Percentiles rank a stretch among this genome's conserved stretches.
Conservation (phyloP, 805 yeast species). For the Ogataea trehaloabstinens region DNA sequence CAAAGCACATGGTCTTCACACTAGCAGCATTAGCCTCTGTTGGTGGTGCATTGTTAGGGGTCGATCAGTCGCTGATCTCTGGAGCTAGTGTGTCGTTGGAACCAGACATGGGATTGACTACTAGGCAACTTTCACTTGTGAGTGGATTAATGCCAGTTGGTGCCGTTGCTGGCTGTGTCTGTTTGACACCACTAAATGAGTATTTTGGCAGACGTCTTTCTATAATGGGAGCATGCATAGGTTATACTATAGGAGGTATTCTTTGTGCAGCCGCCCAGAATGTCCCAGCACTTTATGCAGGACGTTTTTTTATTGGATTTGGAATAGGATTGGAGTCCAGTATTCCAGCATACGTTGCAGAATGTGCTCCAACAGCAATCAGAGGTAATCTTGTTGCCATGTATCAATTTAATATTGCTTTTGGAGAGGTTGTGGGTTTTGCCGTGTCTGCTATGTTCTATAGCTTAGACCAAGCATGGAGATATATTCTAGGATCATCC, state of each 20-base stretch:
- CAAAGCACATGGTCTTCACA: slow-evolving; percentile 43
- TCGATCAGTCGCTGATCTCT: slow-evolving; percentile 65
- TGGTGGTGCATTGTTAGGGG: slow-evolving; percentile 64
- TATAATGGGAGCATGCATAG: slow-evolving; percentile 53
- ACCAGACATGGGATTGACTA: slow-evolving; percentile 37
- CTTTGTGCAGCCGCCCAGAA: slow-evolving; percentile 51
- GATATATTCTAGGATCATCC: slow-evolving; percentile 64
- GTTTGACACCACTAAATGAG: slow-evolving; percentile 58
- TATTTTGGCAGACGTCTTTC: slow-evolving; percentile 54
- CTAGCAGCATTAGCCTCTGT: slow-evolving; percentile 58
- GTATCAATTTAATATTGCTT: slow-evolving; percentile 63
- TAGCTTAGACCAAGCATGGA: slow-evolving; percentile 57
- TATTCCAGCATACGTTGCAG: slow-evolving; percentile 61
- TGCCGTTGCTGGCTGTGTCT: slow-evolving; percentile 60
- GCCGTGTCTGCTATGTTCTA: slow-evolving; percentile 63
- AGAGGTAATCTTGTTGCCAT: slow-evolving; percentile 62
- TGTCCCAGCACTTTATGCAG: slow-evolving; percentile 52
- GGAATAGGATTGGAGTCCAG: slow-evolving; percentile 71
- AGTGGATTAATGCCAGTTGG: slow-evolving; percentile 67
- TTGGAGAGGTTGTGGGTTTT: slow-evolving; percentile 65
- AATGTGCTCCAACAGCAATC: slow-evolving; percentile 54
- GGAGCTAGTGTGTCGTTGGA: slow-evolving; percentile 59
- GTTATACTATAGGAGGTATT: slow-evolving; percentile 61
- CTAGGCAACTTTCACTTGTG: slow-evolving; percentile 49
- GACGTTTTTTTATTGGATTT: slow-evolving; percentile 58